Percentiles rank a stretch among this genome's conserved stretches.
Evolutionary conservation across 306 rosid species (phyloP).

Genomic region (Hippophae tibetana): DNA sequence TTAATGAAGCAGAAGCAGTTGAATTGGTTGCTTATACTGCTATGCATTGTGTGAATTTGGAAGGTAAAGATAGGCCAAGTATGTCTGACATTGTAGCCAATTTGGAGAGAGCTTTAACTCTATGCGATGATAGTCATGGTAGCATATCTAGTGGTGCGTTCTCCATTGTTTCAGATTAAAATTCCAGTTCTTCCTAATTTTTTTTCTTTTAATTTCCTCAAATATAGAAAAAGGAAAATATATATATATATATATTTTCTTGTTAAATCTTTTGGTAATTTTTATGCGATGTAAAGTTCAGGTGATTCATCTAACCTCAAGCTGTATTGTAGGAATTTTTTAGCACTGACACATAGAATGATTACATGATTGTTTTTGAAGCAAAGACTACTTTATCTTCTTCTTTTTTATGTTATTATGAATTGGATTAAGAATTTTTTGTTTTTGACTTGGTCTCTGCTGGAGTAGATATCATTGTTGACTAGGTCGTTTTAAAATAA

Average conservation of each 20-base stretch:
- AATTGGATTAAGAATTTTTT: no score
- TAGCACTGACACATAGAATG: slow-evolving; percentile 18
- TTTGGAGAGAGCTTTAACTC: slow-evolving; percentile 61
- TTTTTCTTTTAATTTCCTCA: background rate
- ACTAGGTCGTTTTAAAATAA: no score
- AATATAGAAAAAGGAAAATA: slow-evolving; percentile 7
- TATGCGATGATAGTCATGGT: slow-evolving; percentile 52
- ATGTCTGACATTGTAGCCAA: slow-evolving; percentile 78
- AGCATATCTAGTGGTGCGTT: slow-evolving; percentile 56
- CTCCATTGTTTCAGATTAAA: slow-evolving; percentile 57
- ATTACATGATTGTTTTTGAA: slow-evolving; percentile 11
- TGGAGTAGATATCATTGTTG: no score
- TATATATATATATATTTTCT: slow-evolving; percentile 24
- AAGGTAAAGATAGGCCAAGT: slow-evolving; percentile 88
- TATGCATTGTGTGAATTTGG: slow-evolving; percentile 74
- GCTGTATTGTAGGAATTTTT: slow-evolving; percentile 23
- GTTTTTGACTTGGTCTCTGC: no score
- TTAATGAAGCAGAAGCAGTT: slow-evolving; percentile 67
- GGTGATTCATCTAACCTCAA: slow-evolving; percentile 20
- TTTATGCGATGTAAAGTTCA: background rate
- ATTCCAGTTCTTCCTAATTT: background rate
- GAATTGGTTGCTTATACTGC: slow-evolving; percentile 76
- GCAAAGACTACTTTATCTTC: background rate
- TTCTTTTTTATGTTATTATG: no score
- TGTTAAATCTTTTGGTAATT: slow-evolving; percentile 4